A percentile compares a stretch with the other conserved stretches of the same genome.
Evolutionary conservation across 1,139 yeast species (phyloP).

Genomic region (Kurtzmaniella quercitrusa): DNA sequence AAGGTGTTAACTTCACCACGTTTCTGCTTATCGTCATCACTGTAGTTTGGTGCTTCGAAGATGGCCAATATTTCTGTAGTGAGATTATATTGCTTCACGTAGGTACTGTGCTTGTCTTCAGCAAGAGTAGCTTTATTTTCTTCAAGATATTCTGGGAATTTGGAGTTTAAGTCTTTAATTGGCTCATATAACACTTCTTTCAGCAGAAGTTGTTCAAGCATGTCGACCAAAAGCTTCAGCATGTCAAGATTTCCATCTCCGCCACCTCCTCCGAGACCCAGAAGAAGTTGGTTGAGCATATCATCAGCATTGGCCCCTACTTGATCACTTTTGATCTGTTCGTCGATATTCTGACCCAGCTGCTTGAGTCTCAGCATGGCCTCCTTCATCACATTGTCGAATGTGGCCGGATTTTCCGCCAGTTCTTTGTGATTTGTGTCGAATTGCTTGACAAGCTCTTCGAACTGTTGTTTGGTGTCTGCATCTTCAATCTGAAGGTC

Average conservation of each 20-base stretch:
- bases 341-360: slow-evolving; percentile 65
- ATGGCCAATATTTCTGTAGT: slow-evolving; percentile 51
- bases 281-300: slow-evolving; percentile 50
- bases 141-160: slow-evolving; percentile 61
- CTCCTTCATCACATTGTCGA: slow-evolving; percentile 74
- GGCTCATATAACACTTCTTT: slow-evolving; percentile 89
- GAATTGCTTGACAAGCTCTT: slow-evolving; percentile 45
- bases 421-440: slow-evolving; percentile 34
- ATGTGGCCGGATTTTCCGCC: slow-evolving; percentile 39
- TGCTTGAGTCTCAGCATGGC: slow-evolving; percentile 76
- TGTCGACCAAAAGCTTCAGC: slow-evolving; percentile 66
- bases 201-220: slow-evolving; percentile 80
- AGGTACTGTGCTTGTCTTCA: slow-evolving; percentile 47
- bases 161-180: slow-evolving; percentile 70
- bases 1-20: slow-evolving; percentile 52
- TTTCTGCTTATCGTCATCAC: slow-evolving; percentile 47
- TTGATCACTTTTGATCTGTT: slow-evolving; percentile 52
- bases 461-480: slow-evolving; percentile 55
- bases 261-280: slow-evolving; percentile 42
- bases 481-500: slow-evolving; percentile 59
- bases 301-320: slow-evolving; percentile 52
- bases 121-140: slow-evolving; percentile 44
- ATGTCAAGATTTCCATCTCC: slow-evolving; percentile 51
- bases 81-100: slow-evolving; percentile 51
- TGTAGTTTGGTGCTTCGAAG: slow-evolving; percentile 54